Evolutionary conservation across 78 protist species (phyloP), one percentile per base, ranked within the genome.

Genomic region (Dictyostelium citrinum): DNA sequence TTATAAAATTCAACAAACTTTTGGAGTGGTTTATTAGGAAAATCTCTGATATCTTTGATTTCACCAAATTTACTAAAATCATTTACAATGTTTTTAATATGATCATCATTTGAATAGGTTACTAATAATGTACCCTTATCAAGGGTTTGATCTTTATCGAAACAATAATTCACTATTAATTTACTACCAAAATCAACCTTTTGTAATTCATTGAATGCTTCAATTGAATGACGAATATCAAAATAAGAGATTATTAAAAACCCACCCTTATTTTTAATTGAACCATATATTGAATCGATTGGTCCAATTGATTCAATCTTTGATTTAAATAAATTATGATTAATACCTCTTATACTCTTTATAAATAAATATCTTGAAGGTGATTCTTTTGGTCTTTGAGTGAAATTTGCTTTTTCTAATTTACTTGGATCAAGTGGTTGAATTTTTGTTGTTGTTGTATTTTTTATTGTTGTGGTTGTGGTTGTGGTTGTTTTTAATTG

Each of bases 61-160:
- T 88, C 93, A 27, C 98, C 98, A 55, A 55, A 92, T 20, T 37
- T 24, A 37, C 81, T 92, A 78, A 97, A 97, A 12, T 82, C 14
- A 12, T 45, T 27, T 37, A 10, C 9, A 2, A 68, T 91, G n/a
- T 84, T 84, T 41, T 81, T 95, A 1, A 94, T 45, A 0, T 68
- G 71, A 27, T 27, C 10, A 0, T 95, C 78, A 33, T 90, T 91
- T 14, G 95, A n/a, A 83, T 96, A 96, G 76, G 96, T 92, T 22
- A 95, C 93, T 1, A 97, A 97, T n/a, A 97, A 58, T 2, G 98
- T 97, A 4, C 98, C 98, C 8, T 91, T 86, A 55, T 96, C 98
- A 31, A 61, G n/a, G 3, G 24, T 64, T 5, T 86, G 67, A 24
- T 95, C 96, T 27, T 91, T 95, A 10, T 55, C 85, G 1, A 95